Base-by-base conservation (phyloP, 805 yeast genomes). In the Metschnikowia hibisci region DNA sequence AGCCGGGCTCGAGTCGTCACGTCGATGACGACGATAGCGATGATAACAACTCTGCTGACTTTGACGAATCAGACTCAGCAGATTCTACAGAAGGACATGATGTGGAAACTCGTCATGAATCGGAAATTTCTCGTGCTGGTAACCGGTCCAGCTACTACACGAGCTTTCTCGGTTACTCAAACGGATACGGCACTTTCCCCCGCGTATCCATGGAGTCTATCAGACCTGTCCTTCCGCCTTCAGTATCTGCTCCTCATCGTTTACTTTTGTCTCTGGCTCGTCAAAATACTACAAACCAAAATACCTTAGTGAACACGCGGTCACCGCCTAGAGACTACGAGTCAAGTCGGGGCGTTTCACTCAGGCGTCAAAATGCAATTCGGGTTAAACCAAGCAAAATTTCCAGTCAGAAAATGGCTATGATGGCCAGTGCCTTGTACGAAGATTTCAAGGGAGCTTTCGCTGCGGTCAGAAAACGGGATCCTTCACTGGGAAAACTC, bases 291-390 rank as follows among this genome's bases (percentile, higher is more conserved):
- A 48, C 55, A 4, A 56, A 59, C 44, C 43, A 46, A 11, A 51
- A 57, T 35, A 51, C 61, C 14, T 34, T 53, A 12, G 38, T 34
- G 34, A n/a, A 27, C 25, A 13, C 25, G 32, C 18, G 14, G 28
- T 15, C 30, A 10, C n/a, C 26, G 15, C 16, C 33, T 23, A 20
- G 45, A 33, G 23, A 18, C 18, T 28, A 11, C 43, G 13, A 34
- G 28, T 28, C 31, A 5, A 28, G 16, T 18, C 26, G 31, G 8
- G 64, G 54, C 11, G 43, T 62, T 6, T 63, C 68, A 0, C 55
- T 66, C 26, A 46, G 62, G 22, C 48, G 71, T 8, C 71, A 61
- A 40, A 65, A 66, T 46, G 70, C 71, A 6, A 56, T 66, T 3
- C 45, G 68, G 12, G 42, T 50, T 8, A 28, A 11, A 32, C 45